These are phyloP conservation scores for Paecilomyces sp. DNA, from an alignment of 2,329 filamentous ascomycete species.

Conservation along the genomic window DNA sequence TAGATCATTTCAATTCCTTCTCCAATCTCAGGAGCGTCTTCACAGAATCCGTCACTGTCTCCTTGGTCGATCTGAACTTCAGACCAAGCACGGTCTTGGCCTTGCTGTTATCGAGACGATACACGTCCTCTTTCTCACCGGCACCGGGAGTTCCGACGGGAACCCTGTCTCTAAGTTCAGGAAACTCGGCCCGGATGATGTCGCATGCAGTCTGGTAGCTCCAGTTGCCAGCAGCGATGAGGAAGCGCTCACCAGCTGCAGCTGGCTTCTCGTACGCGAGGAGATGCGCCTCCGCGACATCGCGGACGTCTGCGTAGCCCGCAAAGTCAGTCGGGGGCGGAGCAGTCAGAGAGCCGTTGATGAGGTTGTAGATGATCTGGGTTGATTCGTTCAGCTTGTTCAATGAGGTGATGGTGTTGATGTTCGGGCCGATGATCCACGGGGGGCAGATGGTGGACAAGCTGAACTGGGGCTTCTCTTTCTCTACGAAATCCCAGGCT, in stretches of 20 bases:
- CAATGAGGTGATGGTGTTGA: slow-evolving; percentile 52
- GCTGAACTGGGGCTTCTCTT: slow-evolving; percentile 47
- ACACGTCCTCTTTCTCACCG: neutral
- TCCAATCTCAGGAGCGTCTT: neutral
- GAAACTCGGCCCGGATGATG: slow-evolving; percentile 28
- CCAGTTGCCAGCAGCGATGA: slow-evolving; percentile 28
- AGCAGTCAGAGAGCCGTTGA: slow-evolving; percentile 48
- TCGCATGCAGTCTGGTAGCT: slow-evolving; percentile 30
- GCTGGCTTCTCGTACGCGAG: slow-evolving; percentile 30
- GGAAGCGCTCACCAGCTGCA: slow-evolving; percentile 32
- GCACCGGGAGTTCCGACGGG: neutral
- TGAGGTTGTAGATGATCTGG: slow-evolving; percentile 54
- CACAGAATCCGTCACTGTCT: neutral
- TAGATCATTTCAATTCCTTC: neutral
- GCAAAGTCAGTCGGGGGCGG: slow-evolving; percentile 47
- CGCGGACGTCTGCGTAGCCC: slow-evolving; percentile 46
- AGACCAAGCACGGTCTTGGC: neutral
- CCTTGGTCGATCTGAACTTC: neutral
- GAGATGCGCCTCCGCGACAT: slow-evolving; percentile 35
- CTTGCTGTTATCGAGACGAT: neutral
- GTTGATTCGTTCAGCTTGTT: slow-evolving; percentile 63
- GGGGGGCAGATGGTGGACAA: slow-evolving; percentile 53
- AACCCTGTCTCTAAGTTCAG: slow-evolving; percentile 16
- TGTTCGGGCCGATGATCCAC: slow-evolving; percentile 53
- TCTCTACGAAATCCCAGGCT: slow-evolving; percentile 54